A percentile compares a stretch with the other conserved stretches of the same genome.
phyloP scores from a whole-genome alignment of 2,329 filamentous ascomycete species.

The Rhinocladiella similis region DNA sequence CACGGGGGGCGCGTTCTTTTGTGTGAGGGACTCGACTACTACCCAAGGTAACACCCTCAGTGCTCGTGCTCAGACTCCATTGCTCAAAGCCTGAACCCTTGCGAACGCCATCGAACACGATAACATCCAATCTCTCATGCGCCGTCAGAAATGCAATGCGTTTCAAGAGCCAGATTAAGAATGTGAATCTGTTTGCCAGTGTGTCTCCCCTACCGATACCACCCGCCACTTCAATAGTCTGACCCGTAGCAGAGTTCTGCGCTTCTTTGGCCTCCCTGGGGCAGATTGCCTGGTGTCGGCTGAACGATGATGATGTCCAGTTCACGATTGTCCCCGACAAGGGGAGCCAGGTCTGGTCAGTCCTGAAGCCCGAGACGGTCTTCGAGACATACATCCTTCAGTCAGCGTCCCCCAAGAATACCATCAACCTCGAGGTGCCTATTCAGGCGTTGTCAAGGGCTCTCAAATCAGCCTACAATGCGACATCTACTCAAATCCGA shows the following conservation, averaged over 20 bases:
- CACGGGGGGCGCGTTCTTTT: neutral
- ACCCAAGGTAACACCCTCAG: too few relatives aligned
- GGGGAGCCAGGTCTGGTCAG: constrained; percentile 96
- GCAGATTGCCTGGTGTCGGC: constrained; percentile 85
- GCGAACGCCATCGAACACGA: too few relatives aligned
- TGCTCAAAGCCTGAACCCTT: too few relatives aligned
- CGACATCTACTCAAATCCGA: constrained; percentile 77
- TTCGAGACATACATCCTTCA: constrained; percentile 89
- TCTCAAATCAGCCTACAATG: constrained; percentile 82
- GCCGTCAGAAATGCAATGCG: constrained; percentile 42
- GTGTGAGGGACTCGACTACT: neutral
- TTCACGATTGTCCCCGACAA: constrained; percentile 96
- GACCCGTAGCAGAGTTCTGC: constrained; percentile 53
- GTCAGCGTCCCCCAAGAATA: constrained; percentile 77
- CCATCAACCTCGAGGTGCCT: constrained; percentile 94
- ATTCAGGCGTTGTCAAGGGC: constrained; percentile 85
- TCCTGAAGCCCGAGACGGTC: constrained; percentile 69
- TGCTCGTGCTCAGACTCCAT: too few relatives aligned
- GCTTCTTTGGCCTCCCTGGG: constrained; percentile 66
- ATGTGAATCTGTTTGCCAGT: constrained; percentile 55
- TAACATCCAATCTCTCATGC: neutral
- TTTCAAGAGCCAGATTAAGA: constrained; percentile 55
- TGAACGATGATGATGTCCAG: constrained; percentile 82
- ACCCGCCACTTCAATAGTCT: neutral
- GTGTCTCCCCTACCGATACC: constrained; percentile 33